Conservation (phyloP, 805 yeast genomes). For the Clavispora santaluciae region DNA sequence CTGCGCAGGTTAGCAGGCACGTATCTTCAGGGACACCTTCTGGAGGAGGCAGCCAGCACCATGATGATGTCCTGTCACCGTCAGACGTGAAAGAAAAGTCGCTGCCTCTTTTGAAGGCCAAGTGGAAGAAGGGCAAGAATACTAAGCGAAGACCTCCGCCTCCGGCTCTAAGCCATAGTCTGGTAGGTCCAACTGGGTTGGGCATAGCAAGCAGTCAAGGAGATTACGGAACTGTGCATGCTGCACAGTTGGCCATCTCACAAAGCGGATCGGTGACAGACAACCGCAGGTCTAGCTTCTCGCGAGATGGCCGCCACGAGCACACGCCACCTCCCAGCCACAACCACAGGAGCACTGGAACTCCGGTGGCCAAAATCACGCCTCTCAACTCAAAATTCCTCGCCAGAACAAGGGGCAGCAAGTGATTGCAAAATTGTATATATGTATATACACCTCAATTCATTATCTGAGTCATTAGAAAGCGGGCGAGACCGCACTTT, state of each 20-base stretch:
- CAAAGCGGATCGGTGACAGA: slow-evolving; percentile 20
- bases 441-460: neutral
- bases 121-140: neutral
- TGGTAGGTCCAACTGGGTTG: slow-evolving; percentile 2
- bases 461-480: neutral
- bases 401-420: slow-evolving; percentile 50
- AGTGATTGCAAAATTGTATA: slow-evolving; percentile 15
- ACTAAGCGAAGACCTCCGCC: slow-evolving; percentile 30
- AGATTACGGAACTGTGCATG: slow-evolving; percentile 33
- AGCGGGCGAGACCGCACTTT: neutral
- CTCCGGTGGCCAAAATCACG: slow-evolving; percentile 34
- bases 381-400: slow-evolving; percentile 57
- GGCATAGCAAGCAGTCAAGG: slow-evolving; percentile 10
- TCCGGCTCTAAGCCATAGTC: slow-evolving; percentile 14
- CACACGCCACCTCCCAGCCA: slow-evolving; percentile 1
- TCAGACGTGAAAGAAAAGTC: neutral
- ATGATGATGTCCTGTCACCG: neutral
- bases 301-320: slow-evolving; percentile 19
- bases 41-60: neutral
- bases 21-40: neutral
- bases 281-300: slow-evolving; percentile 34
- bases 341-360: slow-evolving; percentile 2
- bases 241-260: slow-evolving; percentile 42
- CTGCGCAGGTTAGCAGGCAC: slow-evolving; percentile 1
- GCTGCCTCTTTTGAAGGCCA: neutral